Evolutionary conservation across 1,139 yeast genomes (phyloP).

Genomic region (Scheffersomyces segobiensis): DNA sequence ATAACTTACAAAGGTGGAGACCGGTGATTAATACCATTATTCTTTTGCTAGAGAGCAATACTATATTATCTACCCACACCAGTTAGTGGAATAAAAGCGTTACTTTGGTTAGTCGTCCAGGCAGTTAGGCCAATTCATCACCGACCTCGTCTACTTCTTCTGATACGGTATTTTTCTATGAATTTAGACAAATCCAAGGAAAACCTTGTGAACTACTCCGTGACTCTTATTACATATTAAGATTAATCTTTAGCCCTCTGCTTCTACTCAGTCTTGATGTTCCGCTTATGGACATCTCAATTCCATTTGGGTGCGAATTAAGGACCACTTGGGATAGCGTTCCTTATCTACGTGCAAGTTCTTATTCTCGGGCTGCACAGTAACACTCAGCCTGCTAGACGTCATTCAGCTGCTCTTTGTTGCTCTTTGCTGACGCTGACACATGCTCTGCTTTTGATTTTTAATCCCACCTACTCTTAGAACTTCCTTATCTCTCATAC

Average conservation of each 20-base stretch:
- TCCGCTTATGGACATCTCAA: neutral
- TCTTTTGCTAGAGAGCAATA: neutral
- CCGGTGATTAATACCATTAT: neutral
- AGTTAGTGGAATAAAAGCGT: neutral
- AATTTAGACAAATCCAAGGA: neutral
- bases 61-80: neutral
- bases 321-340: too few relatives aligned
- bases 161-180: neutral
- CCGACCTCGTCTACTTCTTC: neutral
- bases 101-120: neutral
- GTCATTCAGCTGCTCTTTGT: neutral
- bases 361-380: neutral
- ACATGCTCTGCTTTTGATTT: neutral
- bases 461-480: constrained; percentile 1
- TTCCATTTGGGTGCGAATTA: neutral
- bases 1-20: neutral
- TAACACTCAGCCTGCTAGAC: neutral
- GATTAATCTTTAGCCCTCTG: neutral
- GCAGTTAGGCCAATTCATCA: neutral
- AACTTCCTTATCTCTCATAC: neutral
- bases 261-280: neutral
- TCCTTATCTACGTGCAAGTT: too few relatives aligned
- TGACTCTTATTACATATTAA: neutral
- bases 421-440: neutral
- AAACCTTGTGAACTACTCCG: neutral